phyloP scores from a whole-genome alignment of 164 flowering plant species.

The Akebia trifoliata region DNA sequence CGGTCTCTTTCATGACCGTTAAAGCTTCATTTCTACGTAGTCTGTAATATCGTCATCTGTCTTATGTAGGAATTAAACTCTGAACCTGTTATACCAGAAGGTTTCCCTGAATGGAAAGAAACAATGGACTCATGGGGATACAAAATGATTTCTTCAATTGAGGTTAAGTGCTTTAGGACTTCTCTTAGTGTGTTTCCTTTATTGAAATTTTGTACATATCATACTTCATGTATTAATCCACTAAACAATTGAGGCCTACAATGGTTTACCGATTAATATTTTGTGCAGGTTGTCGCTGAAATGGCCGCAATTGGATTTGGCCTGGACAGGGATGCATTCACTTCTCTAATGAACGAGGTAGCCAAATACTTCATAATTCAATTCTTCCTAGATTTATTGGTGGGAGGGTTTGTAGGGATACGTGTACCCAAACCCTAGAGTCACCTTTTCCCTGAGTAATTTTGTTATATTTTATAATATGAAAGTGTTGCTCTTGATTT shows the following conservation, averaged over 20 bases:
- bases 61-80: conserved; percentile 74
- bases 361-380: background rate
- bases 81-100: conserved; percentile 95
- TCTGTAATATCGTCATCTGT: background rate
- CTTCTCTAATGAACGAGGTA: conserved; percentile 91
- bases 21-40: background rate
- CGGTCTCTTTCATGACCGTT: background rate
- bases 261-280: background rate
- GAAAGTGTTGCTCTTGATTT: too few relatives aligned
- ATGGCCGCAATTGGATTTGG: conserved; percentile 98
- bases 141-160: conserved; percentile 88
- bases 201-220: background rate
- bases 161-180: conserved; percentile 33
- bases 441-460: too few relatives aligned
- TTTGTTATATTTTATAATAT: too few relatives aligned
- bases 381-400: background rate
- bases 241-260: background rate
- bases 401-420: too few relatives aligned
- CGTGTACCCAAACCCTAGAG: too few relatives aligned
- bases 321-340: conserved; percentile 83
- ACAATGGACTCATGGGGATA: conserved; percentile 95
- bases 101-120: conserved; percentile 92
- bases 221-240: background rate
- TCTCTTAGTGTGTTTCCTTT: background rate
- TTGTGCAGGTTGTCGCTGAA: conserved; percentile 81